Evolutionary conservation across 2,329 filamentous ascomycete species (phyloP).

Genomic region (Raffaelea deltoideospora): DNA sequence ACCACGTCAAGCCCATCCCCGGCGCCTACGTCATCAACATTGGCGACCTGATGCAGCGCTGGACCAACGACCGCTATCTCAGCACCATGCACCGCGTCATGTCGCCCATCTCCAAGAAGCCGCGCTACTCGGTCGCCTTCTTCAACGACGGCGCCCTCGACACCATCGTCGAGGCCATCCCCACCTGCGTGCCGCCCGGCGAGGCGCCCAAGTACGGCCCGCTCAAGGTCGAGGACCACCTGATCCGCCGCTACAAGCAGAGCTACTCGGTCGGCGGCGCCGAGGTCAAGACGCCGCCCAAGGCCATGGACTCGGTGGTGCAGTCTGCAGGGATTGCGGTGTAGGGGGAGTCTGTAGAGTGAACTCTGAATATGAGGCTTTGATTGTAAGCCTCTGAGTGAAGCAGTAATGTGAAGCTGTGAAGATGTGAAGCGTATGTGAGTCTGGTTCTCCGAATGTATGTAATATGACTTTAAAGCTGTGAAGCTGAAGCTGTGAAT

Average conservation of each 20-base stretch:
- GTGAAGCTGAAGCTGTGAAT: no score
- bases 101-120: slow-evolving; percentile 26
- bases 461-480: no score
- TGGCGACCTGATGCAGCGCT: slow-evolving; percentile 16
- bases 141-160: slow-evolving; percentile 31
- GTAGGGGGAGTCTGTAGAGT: no score
- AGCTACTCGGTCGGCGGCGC: slow-evolving; percentile 15
- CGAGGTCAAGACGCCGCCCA: no score
- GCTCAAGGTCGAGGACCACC: slow-evolving; percentile 18
- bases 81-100: slow-evolving; percentile 40
- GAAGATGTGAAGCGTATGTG: no score
- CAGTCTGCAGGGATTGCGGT: no score
- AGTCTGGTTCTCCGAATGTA: no score
- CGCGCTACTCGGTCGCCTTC: slow-evolving; percentile 39
- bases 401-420: no score
- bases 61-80: slow-evolving; percentile 39
- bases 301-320: no score
- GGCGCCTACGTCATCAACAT: slow-evolving; percentile 36
- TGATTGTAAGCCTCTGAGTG: no score
- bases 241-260: slow-evolving; percentile 13
- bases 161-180: slow-evolving; percentile 18
- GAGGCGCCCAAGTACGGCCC: slow-evolving; percentile 16
- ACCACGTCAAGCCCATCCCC: slow-evolving; percentile 23
- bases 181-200: slow-evolving; percentile 17
- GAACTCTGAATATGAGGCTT: no score